Evolutionary conservation across 139 green algal species (phyloP), one percentile per base, ranked within the genome.

Genomic region (Nannochloris sp.): DNA sequence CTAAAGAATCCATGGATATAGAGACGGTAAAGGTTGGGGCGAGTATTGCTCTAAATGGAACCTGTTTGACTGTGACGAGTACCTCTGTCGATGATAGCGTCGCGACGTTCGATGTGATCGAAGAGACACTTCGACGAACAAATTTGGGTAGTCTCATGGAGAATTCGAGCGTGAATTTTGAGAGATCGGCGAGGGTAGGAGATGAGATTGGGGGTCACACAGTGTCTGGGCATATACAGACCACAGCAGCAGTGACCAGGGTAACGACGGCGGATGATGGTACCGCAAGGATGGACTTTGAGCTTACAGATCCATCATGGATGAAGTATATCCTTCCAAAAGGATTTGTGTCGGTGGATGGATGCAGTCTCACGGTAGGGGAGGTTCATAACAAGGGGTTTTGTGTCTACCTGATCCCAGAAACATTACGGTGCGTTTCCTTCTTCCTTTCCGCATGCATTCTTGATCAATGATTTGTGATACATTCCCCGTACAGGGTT

Each of bases 301-400:
- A 83, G 73, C 43, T 89, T 26, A 25, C 55, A 1, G 76, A 89
- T 25, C 30, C 62, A 14, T 61, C 69, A 5, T 96, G 80, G 76
- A 89, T 92, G 57, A 94, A 94, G 65, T 97, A 97, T 73, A 79
- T 97, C 20, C 75, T 97, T 44, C 79, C 90, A 33, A 97, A 97
- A 70, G 90, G 90, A 37, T 97, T 90, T 77, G 80, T 97, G 30
- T 79, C 85, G 4, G 81, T 97, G n/a, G 86, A 97, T 65, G 91
- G 91, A 8, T 89, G 81, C 80, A 91, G 80, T 68, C 70, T 97
- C 13, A 97, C 91, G 4, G 82, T 85, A 29, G 78, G 79, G 0
- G 76, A 87, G 51, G 78, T 87, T 11, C 49, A 59, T 4, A 61
- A 69, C 43, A 71, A 62, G 56, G 46, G 16, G 6, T 97, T 97